Evolutionary conservation across 306 rosid genomes (phyloP), one percentile per base, ranked within the genome.

Genomic region (Vigna hirtella): DNA sequence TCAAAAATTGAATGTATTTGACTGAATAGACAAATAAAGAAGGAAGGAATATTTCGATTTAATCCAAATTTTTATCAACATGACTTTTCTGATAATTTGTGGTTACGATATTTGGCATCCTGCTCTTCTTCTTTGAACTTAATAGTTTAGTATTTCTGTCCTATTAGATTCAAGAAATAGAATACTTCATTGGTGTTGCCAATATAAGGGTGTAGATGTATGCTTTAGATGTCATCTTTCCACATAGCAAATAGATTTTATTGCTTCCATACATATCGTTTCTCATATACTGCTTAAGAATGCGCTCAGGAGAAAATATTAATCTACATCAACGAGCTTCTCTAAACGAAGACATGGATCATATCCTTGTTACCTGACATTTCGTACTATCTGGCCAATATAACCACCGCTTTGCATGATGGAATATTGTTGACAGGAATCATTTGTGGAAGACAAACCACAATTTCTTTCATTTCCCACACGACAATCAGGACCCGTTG

Each of bases 361-460:
- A 38, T 65, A 73, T 66, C 55, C 67, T 40, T 77, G 80, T 81
- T 85, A 92, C 98, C 97, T 95, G 81, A 91, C 80, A 88, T 75
- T 88, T 83, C 85, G 67, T 66, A 83, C 75, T 73, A 85, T 88
- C 85, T 83, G 93, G 79, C 70, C 53, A 78, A 95, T 85, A 73
- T 56, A 59, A 69, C 89, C 88, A 52, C 85, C 81, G 75, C 82
- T 87, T 75, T 52, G 80, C 77, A 56, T 51, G 86, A 74, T 58
- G 61, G 89, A 80, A 74, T 83, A 70, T 65, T 84, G 84, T 76
- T 48, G 93, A 57, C 57, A 49, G 58, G 51, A 74, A 82, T 83
- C 90, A 77, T 80, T 82, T 14, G 88, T 77, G n/a, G 79, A 65
- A 65, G 90, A 81, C 81, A 82, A 17, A 42, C 71, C 90, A 28